These are phyloP conservation scores for Asterophora lycoperdoides DNA, from an alignment of 768 basidiomycete genomes.

Conservation along the genomic window DNA sequence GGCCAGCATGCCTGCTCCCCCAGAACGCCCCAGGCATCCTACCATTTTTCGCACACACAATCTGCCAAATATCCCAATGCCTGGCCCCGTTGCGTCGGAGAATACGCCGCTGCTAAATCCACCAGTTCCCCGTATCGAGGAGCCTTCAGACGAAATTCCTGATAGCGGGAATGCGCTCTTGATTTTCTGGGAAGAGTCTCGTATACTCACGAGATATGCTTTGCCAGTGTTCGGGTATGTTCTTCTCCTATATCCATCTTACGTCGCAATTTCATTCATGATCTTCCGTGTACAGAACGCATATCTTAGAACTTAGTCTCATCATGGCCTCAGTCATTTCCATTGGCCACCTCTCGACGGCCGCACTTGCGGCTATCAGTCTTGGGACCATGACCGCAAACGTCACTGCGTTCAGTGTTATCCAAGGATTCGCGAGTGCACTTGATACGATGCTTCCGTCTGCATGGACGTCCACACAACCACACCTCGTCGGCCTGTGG, in stretches of 20 bases:
- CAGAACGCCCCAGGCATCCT: constrained; percentile 16
- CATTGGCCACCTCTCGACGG: constrained; percentile 88
- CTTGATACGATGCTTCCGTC: constrained; percentile 93
- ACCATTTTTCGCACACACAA: constrained; percentile 7
- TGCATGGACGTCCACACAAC: constrained; percentile 89
- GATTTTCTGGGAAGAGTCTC: constrained; percentile 55
- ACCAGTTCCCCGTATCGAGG: constrained; percentile 53
- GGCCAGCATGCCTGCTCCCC: constrained; percentile 5
- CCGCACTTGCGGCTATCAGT: constrained; percentile 80
- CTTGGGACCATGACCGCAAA: constrained; percentile 71
- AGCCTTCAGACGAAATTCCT: constrained; percentile 34
- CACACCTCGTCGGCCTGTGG: constrained; percentile 86
- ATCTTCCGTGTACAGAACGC: constrained; percentile 45
- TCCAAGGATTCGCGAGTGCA: constrained; percentile 78
- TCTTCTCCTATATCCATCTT: neutral
- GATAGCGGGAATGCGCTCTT: constrained; percentile 23
- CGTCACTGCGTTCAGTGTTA: constrained; percentile 72
- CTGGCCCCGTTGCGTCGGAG: constrained; percentile 32
- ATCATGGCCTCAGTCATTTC: constrained; percentile 79
- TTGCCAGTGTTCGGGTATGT: constrained; percentile 69
- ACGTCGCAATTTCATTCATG: neutral
- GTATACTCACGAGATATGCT: constrained; percentile 57
- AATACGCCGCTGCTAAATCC: constrained; percentile 57
- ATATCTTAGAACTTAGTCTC: constrained; percentile 82
- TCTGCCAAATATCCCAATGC: constrained; percentile 10